Evolutionary conservation across 768 basidiomycete genomes (phyloP).

Genomic region (Xerocomus spinulosus): DNA sequence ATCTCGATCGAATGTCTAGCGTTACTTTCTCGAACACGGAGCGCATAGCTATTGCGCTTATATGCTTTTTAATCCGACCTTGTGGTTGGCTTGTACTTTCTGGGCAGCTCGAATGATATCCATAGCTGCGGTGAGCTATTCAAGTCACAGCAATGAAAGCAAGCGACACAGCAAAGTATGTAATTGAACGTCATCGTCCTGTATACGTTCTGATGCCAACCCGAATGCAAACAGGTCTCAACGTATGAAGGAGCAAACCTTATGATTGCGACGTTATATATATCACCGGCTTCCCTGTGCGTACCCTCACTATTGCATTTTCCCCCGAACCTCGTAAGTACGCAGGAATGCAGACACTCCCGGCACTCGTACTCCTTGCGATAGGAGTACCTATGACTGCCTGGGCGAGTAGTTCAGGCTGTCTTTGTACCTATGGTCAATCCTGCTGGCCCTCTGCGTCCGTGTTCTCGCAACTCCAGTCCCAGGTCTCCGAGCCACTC

Average conservation of each 20-base stretch:
- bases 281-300: not conserved
- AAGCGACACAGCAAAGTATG: not conserved
- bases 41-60: too few species aligned
- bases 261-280: too few species aligned
- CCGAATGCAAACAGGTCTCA: too few species aligned
- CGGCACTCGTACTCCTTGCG: not conserved
- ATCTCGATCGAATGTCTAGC: too few species aligned
- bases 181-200: not conserved
- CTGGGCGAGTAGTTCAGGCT: conserved; percentile 2
- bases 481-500: conserved; percentile 15
- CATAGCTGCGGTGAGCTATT: too few species aligned
- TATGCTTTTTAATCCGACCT: too few species aligned
- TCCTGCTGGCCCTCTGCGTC: conserved; percentile 17
- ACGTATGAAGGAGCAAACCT: too few species aligned
- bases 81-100: too few species aligned
- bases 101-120: too few species aligned
- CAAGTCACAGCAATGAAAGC: too few species aligned
- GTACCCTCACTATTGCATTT: not conserved
- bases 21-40: too few species aligned
- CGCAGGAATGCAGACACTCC: not conserved
- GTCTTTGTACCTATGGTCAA: conserved; percentile 16
- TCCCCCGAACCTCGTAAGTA: not conserved
- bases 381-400: not conserved
- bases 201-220: too few species aligned
- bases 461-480: conserved; percentile 13